Evolutionary conservation across 805 yeast genomes (phyloP), one percentile per base, ranked within the genome.

Genomic region (Komagataella kurtzmanii): DNA sequence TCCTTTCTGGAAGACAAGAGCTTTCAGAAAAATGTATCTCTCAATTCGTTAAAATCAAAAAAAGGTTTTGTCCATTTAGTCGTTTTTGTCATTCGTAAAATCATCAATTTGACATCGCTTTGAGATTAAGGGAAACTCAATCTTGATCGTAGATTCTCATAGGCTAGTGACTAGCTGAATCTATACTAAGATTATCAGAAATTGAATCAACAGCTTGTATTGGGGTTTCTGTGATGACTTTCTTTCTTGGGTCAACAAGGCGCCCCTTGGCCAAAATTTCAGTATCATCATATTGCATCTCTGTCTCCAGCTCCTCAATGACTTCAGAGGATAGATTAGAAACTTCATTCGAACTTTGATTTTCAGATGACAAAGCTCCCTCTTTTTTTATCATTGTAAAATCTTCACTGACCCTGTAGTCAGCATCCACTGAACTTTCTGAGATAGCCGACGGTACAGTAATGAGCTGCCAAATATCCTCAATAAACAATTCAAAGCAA

Each of bases 351-450:
- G 23, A 24, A 2, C 17, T 49, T 43, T 40, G 23, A n/a, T 36
- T 40, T 8, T 50, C 53, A 17, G 50, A 43, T 14, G 40, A 10
- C 7, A 43, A 51, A 47, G 46, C 55, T 56, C 2, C 67, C 66
- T 24, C 63, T 53, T 17, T 58, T 59, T n/a, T 57, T 58, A 45
- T 67, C 70, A 30, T 63, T 58, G 36, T 71, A 70, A 8, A 8
- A 8, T 3, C 5, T 30, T 8, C 40, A 30, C 6, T 30, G 14
- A 14, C 12, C 40, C 14, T 30, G 6, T 14, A 7, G 69, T 30
- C 40, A 30, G 40, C 40, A 10, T 14, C 12, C 14, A 30, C 40
- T 14, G 40, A 30, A 6, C 12, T 5, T 8, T 30, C 14, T 3
- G 40, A 30, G 40, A 14, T 30, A 30, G 40, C 10, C 10, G 6